Base-by-base conservation (phyloP, 805 yeast genomes). In the Hanseniaspora nectarophila region DNA sequence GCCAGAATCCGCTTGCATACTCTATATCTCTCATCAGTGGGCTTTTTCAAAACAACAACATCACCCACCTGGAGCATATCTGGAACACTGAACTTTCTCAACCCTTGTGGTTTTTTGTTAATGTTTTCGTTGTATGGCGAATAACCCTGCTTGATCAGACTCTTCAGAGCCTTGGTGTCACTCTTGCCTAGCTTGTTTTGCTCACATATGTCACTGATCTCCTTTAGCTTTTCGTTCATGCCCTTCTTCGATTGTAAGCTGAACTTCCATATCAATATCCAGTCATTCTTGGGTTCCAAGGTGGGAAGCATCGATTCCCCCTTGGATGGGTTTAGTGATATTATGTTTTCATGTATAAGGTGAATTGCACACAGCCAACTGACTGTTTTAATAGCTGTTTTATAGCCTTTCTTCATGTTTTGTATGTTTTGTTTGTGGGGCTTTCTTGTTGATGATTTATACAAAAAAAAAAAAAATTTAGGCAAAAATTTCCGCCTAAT, bases 301-400 rank as follows among this genome's bases (percentile, higher is more conserved):
- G 97, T 88, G 0, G 97, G 97, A 37, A 92, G 73, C 98, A 92
- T 92, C 26, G 95, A 85, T 62, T 88, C 97, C 1, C 98, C 98
- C 56, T 80, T 71, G 0, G 97, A 86, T 6, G 53, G 53, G 13
- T 49, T 49, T 21, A 49, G 20, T 0, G 53, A 49, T 7, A 49
- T 38, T 6, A 49, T 5, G 13, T 49, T 31, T 31, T 49, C 34
- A 8, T 49, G 33, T 10, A 49, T 18, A 8, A 49, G 43, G 13
- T 49, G 44, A 3, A 49, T 13, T 5, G 43, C 32, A 32, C 53
- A 49, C 12, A 49, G n/a, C 16, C 33, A 38, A 26, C 53, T 49
- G 13, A 33, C 16, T 16, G 44, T 24, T 24, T 49, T 49, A 2
- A 49, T 13, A 15, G 28, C 35, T 29, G 37, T 24, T 6, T 13